Percentiles rank a stretch among this genome's conserved stretches.
Evolutionary conservation across 352 stramenopile species (phyloP).

Genomic region (Phytophthora kernoviae): DNA sequence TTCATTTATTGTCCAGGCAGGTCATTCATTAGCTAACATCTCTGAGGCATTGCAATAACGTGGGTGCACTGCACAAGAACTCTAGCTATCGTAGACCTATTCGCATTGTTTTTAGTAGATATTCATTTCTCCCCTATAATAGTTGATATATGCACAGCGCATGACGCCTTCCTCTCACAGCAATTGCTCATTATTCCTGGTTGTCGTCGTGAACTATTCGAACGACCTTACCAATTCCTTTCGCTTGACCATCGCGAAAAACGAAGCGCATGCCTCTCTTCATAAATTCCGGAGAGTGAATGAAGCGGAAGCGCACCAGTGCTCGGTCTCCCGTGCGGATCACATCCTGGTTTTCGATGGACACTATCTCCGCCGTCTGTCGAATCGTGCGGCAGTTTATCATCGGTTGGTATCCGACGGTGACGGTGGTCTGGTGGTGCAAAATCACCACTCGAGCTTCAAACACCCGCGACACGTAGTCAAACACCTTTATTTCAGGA

Average conservation of each 20-base stretch:
- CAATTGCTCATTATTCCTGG: background rate
- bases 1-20: too few relatives aligned
- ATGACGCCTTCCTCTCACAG: background rate
- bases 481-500: slow-evolving; percentile 69
- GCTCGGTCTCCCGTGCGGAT: slow-evolving; percentile 92
- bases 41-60: too few relatives aligned
- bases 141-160: background rate
- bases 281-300: slow-evolving; percentile 95
- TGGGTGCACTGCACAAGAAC: too few relatives aligned
- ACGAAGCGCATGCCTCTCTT: slow-evolving; percentile 96
- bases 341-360: slow-evolving; percentile 81
- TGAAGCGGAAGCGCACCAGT: slow-evolving; percentile 90
- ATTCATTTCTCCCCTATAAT: background rate
- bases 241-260: slow-evolving; percentile 97
- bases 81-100: background rate
- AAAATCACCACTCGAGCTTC: slow-evolving; percentile 94
- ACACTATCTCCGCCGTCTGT: slow-evolving; percentile 91
- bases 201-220: slow-evolving; percentile 58
- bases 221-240: slow-evolving; percentile 95
- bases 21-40: too few relatives aligned
- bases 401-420: slow-evolving; percentile 94
- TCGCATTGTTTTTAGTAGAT: too few relatives aligned
- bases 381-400: slow-evolving; percentile 93
- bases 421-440: slow-evolving; percentile 96
- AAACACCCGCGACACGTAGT: slow-evolving; percentile 88